Percentiles rank a stretch among this genome's conserved stretches.
Conservation (phyloP, 495 filamentous ascomycete species). For the Extremus antarcticus region DNA sequence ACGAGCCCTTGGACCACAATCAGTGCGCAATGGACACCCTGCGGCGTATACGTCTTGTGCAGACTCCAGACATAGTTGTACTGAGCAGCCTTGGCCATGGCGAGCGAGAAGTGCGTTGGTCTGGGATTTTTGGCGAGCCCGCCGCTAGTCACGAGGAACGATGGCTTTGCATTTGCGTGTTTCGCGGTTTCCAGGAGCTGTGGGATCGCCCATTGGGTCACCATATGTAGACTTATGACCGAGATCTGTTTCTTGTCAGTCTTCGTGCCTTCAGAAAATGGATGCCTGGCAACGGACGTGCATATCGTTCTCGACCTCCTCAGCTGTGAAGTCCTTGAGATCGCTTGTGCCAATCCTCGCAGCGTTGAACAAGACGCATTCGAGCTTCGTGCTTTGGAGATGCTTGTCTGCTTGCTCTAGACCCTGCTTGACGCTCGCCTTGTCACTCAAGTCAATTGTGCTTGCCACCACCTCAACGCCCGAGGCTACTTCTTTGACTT, state of each 20-base stretch:
- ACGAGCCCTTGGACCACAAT: not conserved
- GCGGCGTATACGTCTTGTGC: not conserved
- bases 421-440: not conserved
- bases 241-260: too few species aligned
- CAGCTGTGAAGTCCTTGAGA: not conserved
- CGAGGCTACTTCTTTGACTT: not conserved
- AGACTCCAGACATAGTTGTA: not conserved
- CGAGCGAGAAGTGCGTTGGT: not conserved
- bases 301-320: not conserved
- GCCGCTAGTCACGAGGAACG: not conserved
- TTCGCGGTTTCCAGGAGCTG: not conserved
- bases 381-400: not conserved
- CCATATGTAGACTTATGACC: not conserved
- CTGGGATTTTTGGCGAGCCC: not conserved
- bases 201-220: not conserved
- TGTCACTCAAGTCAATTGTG: not conserved
- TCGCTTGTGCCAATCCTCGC: not conserved
- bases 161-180: not conserved
- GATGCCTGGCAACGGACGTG: not conserved
- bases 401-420: not conserved
- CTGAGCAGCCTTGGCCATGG: not conserved
- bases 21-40: not conserved
- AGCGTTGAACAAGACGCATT: not conserved
- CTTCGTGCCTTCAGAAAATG: too few species aligned
- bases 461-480: not conserved